These are phyloP conservation scores for Dacryopinax spathularia DNA, from an alignment of 768 basidiomycete species.

Conservation along the genomic window DNA sequence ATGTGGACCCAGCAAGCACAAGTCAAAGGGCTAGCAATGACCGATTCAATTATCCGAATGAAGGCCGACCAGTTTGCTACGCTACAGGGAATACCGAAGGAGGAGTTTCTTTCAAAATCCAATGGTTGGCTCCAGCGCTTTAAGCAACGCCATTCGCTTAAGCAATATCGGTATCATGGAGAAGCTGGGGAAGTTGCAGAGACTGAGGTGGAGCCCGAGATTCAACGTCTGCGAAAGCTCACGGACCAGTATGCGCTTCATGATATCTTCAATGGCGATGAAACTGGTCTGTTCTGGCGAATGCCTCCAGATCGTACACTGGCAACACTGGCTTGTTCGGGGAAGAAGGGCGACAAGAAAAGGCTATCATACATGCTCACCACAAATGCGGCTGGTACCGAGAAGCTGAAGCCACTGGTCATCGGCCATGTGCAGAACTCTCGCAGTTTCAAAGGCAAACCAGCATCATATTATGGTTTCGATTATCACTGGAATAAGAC, in stretches of 20 bases:
- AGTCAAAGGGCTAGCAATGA: slow-evolving; percentile 10
- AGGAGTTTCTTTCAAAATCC: not conserved
- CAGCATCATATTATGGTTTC: slow-evolving; percentile 18
- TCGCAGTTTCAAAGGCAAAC: slow-evolving; percentile 21
- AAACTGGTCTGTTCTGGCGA: too few relatives aligned
- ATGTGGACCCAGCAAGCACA: slow-evolving; percentile 25
- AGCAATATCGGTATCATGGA: slow-evolving; percentile 15
- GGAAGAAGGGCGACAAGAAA: slow-evolving; percentile 24
- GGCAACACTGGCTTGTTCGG: slow-evolving; percentile 22
- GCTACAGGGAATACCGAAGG: not conserved
- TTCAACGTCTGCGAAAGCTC: slow-evolving; percentile 12
- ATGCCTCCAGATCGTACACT: slow-evolving; percentile 25
- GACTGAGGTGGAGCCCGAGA: slow-evolving; percentile 16
- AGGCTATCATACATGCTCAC: slow-evolving; percentile 24
- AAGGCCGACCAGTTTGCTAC: not conserved
- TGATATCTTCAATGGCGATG: too few relatives aligned
- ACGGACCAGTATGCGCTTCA: too few relatives aligned
- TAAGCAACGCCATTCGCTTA: not conserved
- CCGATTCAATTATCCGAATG: not conserved
- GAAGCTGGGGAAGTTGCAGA: slow-evolving; percentile 22
- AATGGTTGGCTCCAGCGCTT: not conserved
- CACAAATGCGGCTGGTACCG: slow-evolving; percentile 23
- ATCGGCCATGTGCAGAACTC: slow-evolving; percentile 26
- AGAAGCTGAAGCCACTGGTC: slow-evolving; percentile 23
- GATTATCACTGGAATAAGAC: slow-evolving; percentile 30